phyloP scores from a whole-genome alignment of 2,329 filamentous ascomycete species.

The Ceratocystis lukuohia region DNA sequence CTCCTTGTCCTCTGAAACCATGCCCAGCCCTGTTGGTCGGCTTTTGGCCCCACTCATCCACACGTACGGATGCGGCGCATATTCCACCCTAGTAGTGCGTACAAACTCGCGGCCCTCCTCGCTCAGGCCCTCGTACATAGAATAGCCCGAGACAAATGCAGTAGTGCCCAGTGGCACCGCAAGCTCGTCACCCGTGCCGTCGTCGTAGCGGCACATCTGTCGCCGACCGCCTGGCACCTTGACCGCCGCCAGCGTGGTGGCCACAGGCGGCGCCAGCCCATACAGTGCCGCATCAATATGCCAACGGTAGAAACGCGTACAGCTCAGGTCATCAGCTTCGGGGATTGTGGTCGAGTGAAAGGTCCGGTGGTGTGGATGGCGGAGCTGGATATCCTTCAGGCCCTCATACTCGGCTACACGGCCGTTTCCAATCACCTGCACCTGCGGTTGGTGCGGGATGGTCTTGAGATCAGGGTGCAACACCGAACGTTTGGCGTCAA shows the following conservation, averaged over 20 bases:
- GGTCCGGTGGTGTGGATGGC: constrained; percentile 63
- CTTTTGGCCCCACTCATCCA: constrained; percentile 64
- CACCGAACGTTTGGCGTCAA: constrained; percentile 50
- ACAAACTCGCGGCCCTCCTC: constrained; percentile 54
- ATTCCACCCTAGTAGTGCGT: constrained; percentile 54
- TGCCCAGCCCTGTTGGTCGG: constrained; percentile 54
- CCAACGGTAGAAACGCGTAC: constrained; percentile 57
- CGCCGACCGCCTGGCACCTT: constrained; percentile 51
- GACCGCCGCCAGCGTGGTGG: constrained; percentile 62
- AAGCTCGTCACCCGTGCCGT: constrained; percentile 52
- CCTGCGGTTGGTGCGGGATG: constrained; percentile 64
- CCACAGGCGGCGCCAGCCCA: constrained; percentile 58
- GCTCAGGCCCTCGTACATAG: constrained; percentile 55
- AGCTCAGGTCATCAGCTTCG: constrained; percentile 35
- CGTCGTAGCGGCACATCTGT: constrained; percentile 60
- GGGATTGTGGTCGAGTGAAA: constrained; percentile 57
- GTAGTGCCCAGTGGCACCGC: constrained; percentile 62
- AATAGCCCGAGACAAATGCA: constrained; percentile 58
- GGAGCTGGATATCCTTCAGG: constrained; percentile 50
- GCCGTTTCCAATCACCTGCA: constrained; percentile 70
- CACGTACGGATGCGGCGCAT: constrained; percentile 66
- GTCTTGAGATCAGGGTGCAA: constrained; percentile 71
- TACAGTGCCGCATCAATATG: constrained; percentile 71
- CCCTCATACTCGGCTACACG: constrained; percentile 57
- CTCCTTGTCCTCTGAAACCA: constrained; percentile 53